Percentiles rank a stretch among this genome's conserved stretches.
phyloP scores from a whole-genome alignment of 768 basidiomycete genomes.

The Tephrocybe sp. region DNA sequence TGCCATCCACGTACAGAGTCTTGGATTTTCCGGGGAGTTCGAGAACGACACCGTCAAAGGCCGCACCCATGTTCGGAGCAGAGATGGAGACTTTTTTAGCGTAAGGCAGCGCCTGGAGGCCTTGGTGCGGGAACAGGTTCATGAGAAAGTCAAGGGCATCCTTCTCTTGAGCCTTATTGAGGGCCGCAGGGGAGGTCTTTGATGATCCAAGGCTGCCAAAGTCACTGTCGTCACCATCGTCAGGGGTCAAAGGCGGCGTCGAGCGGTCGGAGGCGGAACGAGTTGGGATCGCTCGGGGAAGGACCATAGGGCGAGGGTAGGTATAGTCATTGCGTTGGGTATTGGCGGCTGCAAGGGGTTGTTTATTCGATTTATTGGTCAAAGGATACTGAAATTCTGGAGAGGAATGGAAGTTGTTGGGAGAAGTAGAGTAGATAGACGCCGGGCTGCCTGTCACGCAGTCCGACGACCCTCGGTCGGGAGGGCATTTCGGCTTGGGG shows the following conservation, averaged over 20 bases:
- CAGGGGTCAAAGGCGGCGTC: constrained; percentile 83
- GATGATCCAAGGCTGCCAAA: constrained; percentile 38
- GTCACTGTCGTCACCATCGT: constrained; percentile 49
- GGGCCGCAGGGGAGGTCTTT: constrained; percentile 33
- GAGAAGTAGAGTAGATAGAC: constrained; percentile 52
- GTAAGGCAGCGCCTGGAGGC: constrained; percentile 65
- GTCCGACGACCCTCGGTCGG: constrained; percentile 91
- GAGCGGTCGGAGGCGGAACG: constrained; percentile 45
- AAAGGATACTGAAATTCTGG: constrained; percentile 21
- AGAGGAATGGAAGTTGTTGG: constrained; percentile 41
- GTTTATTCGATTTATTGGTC: constrained; percentile 16
- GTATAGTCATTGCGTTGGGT: constrained; percentile 18
- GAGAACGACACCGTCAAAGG: constrained; percentile 79
- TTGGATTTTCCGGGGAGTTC: constrained; percentile 68
- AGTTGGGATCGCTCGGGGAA: constrained; percentile 44
- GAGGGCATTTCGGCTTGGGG: constrained; percentile 92
- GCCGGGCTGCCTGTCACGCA: constrained; percentile 94
- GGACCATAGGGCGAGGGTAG: constrained; percentile 26
- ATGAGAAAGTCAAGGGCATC: constrained; percentile 79
- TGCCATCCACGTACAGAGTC: constrained; percentile 84
- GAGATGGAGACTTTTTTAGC: constrained; percentile 76
- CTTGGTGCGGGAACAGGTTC: constrained; percentile 74
- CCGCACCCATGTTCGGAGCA: constrained; percentile 62
- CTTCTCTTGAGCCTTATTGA: constrained; percentile 41
- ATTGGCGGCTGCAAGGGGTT: constrained; percentile 19